phyloP scores from a whole-genome alignment of 2,329 filamentous ascomycete species.

The Neurospora crassa region DNA sequence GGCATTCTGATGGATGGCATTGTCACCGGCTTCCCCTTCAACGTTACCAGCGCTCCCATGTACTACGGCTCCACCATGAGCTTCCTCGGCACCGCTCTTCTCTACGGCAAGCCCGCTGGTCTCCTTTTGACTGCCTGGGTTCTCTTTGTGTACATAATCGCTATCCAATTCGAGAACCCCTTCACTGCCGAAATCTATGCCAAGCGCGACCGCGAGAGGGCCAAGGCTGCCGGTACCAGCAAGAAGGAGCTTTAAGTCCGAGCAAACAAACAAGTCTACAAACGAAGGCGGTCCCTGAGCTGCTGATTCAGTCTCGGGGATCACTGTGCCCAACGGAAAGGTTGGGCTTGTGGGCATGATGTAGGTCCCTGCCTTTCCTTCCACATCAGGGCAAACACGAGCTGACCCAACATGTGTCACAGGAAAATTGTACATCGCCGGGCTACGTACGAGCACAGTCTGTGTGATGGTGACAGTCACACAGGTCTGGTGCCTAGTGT shows the following conservation, averaged over 20 bases:
- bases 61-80: slow-evolving; percentile 90
- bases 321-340: neutral
- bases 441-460: neutral
- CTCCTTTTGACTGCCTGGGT: slow-evolving; percentile 68
- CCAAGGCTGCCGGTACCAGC: slow-evolving; percentile 25
- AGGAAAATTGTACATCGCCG: neutral
- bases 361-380: neutral
- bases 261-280: neutral
- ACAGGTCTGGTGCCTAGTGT: neutral
- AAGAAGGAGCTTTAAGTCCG: slow-evolving; percentile 42
- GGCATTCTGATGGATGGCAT: slow-evolving; percentile 94
- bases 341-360: neutral
- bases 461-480: neutral
- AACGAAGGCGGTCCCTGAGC: neutral
- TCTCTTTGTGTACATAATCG: slow-evolving; percentile 67
- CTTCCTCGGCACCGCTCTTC: slow-evolving; percentile 79
- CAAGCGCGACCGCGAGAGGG: slow-evolving; percentile 60
- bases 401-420: neutral
- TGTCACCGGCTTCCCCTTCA: slow-evolving; percentile 94
- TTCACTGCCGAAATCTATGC: slow-evolving; percentile 91
- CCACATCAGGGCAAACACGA: neutral
- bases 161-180: slow-evolving; percentile 81
- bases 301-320: neutral
- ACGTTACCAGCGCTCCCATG: slow-evolving; percentile 84
- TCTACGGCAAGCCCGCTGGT: slow-evolving; percentile 81